Evolutionary conservation across 352 stramenopile species (phyloP).

Genomic region (Phytophthora cajani): DNA sequence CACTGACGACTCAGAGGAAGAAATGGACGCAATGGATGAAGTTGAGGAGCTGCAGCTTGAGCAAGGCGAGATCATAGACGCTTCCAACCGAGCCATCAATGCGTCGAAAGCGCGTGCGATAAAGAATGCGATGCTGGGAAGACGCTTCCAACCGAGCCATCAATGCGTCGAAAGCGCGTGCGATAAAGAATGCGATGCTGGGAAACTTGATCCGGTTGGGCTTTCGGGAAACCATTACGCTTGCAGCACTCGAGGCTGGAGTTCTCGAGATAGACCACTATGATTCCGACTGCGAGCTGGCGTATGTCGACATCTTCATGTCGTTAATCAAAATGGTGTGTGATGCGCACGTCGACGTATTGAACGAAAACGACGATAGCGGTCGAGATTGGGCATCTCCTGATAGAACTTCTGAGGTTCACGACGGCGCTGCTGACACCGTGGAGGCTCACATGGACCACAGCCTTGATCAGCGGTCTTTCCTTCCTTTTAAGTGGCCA

Average conservation of each 20-base stretch:
- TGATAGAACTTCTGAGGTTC: not conserved
- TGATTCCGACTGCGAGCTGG: constrained; percentile 73
- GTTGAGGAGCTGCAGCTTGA: constrained; percentile 17
- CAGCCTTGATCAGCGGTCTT: constrained; percentile 26
- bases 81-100: constrained; percentile 71
- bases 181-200: constrained; percentile 64
- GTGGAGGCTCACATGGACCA: constrained; percentile 4
- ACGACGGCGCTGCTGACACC: not conserved
- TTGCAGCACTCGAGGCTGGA: constrained; percentile 60
- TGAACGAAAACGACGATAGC: constrained; percentile 22
- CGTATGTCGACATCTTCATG: constrained; percentile 86
- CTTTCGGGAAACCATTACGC: constrained; percentile 54
- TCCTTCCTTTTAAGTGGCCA: constrained; percentile 82
- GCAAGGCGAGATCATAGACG: constrained; percentile 38
- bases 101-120: constrained; percentile 67
- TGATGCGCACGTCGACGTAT: constrained; percentile 68
- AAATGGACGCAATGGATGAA: constrained; percentile 12
- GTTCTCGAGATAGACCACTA: constrained; percentile 73
- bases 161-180: constrained; percentile 70
- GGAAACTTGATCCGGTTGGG: constrained; percentile 52
- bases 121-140: constrained; percentile 66
- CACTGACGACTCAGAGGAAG: not conserved
- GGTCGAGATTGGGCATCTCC: constrained; percentile 10
- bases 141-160: constrained; percentile 62
- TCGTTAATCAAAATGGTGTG: constrained; percentile 77